These are phyloP conservation scores for Collariella sp. DNA, from an alignment of 495 filamentous ascomycete species.

Conservation along the genomic window DNA sequence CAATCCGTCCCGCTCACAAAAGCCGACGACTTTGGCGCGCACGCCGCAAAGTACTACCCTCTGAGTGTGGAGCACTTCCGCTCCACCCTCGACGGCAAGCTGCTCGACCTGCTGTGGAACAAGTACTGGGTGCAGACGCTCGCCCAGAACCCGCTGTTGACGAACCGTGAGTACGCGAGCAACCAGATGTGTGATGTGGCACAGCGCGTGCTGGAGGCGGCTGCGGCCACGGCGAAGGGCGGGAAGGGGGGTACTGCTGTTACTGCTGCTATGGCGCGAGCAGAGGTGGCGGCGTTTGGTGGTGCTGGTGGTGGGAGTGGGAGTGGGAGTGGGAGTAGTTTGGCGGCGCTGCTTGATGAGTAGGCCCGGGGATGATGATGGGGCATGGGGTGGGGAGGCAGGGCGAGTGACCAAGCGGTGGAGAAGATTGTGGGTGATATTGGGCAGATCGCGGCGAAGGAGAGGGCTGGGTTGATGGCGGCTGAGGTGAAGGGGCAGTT, in stretches of 20 bases:
- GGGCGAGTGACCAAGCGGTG: constrained; percentile 49
- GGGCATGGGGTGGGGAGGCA: background rate
- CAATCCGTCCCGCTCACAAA: constrained; percentile 83
- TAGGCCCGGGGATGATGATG: constrained; percentile 5
- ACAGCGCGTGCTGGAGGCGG: constrained; percentile 63
- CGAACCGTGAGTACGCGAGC: constrained; percentile 85
- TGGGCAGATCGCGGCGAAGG: constrained; percentile 75
- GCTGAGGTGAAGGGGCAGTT: constrained; percentile 76
- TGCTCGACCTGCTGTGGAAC: constrained; percentile 90
- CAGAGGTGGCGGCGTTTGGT: constrained; percentile 8
- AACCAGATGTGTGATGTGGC: constrained; percentile 88
- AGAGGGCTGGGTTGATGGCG: constrained; percentile 74
- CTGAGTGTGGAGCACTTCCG: constrained; percentile 92
- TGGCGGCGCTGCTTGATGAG: background rate
- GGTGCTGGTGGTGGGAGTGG: constrained; percentile 7
- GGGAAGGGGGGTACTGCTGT: constrained; percentile 14
- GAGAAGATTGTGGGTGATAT: constrained; percentile 74
- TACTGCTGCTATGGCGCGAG: background rate
- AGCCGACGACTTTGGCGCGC: constrained; percentile 92
- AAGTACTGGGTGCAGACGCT: constrained; percentile 99
- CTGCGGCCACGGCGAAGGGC: constrained; percentile 38
- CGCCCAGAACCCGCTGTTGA: constrained; percentile 87
- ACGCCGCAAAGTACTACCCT: constrained; percentile 79
- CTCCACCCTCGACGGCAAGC: constrained; percentile 72
- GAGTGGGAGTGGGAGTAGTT: background rate